Evolutionary conservation across 75 land plant genomes (phyloP), one percentile per base, ranked within the genome.

Genomic region (Sequoiadendron giganteum): DNA sequence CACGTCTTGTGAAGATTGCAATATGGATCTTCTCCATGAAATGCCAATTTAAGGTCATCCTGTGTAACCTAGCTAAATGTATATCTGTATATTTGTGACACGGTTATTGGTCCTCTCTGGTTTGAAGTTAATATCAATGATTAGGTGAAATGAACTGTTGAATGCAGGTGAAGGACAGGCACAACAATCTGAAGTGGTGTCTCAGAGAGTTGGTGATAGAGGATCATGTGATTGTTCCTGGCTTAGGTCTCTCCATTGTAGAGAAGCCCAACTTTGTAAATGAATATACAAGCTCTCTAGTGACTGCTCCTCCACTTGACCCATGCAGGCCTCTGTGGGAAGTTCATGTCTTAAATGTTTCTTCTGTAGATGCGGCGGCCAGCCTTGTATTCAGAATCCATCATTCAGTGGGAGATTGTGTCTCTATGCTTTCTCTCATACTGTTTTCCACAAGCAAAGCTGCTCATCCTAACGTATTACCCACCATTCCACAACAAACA

Each of bases 321-420:
- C 87, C 87, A 87, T 13, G 45, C 43, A 68, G 82, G 11, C 87
- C 85, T 11, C 8, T 87, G 49, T 87, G 87, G 87, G 87, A 87
- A 80, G 83, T 87, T 19, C 87, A 87, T 45, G 82, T 87, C 0
- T 40, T 87, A 18, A 87, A 87, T 45, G 47, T 4, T 25, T 15
- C 19, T 14, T 87, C 87, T n/a, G 30, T 2, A 14, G 81, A 85
- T 56, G 40, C 86, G 32, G 87, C 84, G 3, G 87, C 87, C 43
- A 87, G 40, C 45, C 81, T 61, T 32, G 81, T 87, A 1, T 72
- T 87, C 79, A 79, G 87, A 80, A 25, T 87, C 83, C 87, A 87
- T 14, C 87, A 87, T 14, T 87, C 48, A 38, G 0, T 87, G 1
- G 87, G 87, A 61, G 87, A 87, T 42, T 75, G 87, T 40, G 79